These are phyloP conservation scores for Salix brachista DNA, from an alignment of 345 rosid genomes.

Conservation along the genomic window DNA sequence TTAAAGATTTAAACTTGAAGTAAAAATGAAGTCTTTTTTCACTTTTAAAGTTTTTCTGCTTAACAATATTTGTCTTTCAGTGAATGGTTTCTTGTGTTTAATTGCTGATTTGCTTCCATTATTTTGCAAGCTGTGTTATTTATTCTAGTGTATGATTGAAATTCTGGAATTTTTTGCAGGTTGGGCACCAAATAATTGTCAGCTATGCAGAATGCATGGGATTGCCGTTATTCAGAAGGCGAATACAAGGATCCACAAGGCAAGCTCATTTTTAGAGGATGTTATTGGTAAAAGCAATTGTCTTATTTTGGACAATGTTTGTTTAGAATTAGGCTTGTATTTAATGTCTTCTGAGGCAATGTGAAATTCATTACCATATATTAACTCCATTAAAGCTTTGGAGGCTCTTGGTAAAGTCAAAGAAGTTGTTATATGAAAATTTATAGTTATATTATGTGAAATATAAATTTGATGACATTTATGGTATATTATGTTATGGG, in stretches of 20 bases:
- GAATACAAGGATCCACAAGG: slow-evolving; percentile 83
- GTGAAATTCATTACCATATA: background rate
- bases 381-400: background rate
- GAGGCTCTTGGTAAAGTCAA: background rate
- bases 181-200: slow-evolving; percentile 87
- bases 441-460: background rate
- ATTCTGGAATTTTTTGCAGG: slow-evolving; percentile 33
- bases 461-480: background rate
- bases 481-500: background rate
- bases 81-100: background rate
- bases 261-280: slow-evolving; percentile 33
- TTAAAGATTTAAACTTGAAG: background rate
- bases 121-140: background rate
- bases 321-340: background rate
- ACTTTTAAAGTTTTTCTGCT: background rate
- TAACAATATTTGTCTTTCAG: background rate
- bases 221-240: slow-evolving; percentile 72
- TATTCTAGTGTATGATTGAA: background rate
- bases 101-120: background rate
- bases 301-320: slow-evolving; percentile 1
- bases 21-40: background rate
- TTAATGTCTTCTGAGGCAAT: background rate
- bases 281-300: slow-evolving; percentile 17
- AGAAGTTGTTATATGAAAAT: background rate
- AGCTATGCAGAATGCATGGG: slow-evolving; percentile 90